These are phyloP conservation scores for Kwoniella sp. DNA, from an alignment of 768 basidiomycete genomes.

Conservation along the genomic window DNA sequence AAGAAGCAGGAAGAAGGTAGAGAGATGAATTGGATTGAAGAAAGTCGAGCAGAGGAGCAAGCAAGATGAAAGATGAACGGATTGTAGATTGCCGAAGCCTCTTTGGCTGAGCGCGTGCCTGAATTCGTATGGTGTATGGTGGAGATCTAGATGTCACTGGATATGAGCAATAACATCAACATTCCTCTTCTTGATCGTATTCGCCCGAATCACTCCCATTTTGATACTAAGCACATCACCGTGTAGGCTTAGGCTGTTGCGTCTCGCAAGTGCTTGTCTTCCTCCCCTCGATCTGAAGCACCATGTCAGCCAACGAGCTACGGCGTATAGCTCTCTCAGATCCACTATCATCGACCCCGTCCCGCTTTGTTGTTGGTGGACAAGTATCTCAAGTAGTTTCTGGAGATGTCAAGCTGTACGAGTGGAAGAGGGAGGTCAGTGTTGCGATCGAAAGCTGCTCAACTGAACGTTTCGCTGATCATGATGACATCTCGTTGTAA, in stretches of 20 bases:
- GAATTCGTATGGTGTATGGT: too few species aligned
- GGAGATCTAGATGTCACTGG: too few species aligned
- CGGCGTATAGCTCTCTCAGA: slow-evolving; percentile 37
- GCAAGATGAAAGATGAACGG: not conserved
- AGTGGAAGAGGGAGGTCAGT: slow-evolving; percentile 39
- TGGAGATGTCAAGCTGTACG: slow-evolving; percentile 51
- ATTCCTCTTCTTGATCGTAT: too few species aligned
- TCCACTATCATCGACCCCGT: slow-evolving; percentile 26
- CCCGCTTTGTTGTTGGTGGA: slow-evolving; percentile 46
- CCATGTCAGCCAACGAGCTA: slow-evolving; percentile 6
- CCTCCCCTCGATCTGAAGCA: too few species aligned
- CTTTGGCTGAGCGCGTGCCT: too few species aligned
- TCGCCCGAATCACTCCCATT: too few species aligned
- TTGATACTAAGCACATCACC: too few species aligned
- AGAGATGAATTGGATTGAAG: not conserved
- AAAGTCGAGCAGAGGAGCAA: too few species aligned
- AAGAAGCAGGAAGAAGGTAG: not conserved
- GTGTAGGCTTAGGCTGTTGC: too few species aligned
- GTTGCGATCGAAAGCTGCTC: not conserved
- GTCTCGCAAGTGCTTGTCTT: too few species aligned
- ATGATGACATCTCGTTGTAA: not conserved
- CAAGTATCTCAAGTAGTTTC: slow-evolving; percentile 35
- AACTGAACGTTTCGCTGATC: not conserved
- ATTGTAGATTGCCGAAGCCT: too few species aligned
- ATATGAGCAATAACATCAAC: too few species aligned